A percentile compares a stretch with the other conserved stretches of the same genome.
Conservation (phyloP, 2,329 filamentous ascomycete species). For the Beauveria medogensis region DNA sequence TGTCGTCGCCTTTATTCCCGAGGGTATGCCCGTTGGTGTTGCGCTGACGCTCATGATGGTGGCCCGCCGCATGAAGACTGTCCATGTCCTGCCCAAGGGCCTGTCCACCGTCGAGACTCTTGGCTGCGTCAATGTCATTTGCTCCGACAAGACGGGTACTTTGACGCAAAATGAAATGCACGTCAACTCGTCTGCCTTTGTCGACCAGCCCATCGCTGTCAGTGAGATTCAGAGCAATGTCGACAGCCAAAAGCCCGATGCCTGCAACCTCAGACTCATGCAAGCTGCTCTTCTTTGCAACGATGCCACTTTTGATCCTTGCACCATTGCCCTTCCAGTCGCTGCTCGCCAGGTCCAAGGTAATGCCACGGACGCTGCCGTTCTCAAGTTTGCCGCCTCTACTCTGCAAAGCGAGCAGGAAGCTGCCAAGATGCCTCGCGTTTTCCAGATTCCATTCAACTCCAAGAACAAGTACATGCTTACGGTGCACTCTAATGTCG, state of each 20-base stretch:
- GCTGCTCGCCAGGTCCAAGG: conserved; percentile 29
- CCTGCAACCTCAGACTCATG: conserved; percentile 18
- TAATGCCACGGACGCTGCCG: conserved; percentile 35
- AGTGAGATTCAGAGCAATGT: conserved; percentile 19
- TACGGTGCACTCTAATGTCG: conserved; percentile 25
- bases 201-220: conserved; percentile 23
- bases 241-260: conserved; percentile 12
- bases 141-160: conserved; percentile 35
- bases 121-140: conserved; percentile 36
- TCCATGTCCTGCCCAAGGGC: conserved; percentile 34
- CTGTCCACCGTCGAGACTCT: conserved; percentile 34
- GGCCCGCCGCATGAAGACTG: conserved; percentile 33
- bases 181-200: conserved; percentile 30
- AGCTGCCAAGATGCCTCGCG: conserved; percentile 15
- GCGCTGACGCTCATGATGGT: conserved; percentile 35
- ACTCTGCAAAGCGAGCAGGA: conserved; percentile 15
- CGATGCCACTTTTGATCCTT: conserved; percentile 33
- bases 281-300: conserved; percentile 31
- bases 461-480: conserved; percentile 44
- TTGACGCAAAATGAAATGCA: conserved; percentile 38
- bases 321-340: conserved; percentile 26
- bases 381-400: conserved; percentile 31
- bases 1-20: conserved; percentile 31
- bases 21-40: conserved; percentile 32
- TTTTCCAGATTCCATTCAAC: conserved; percentile 40